Evolutionary conservation across 2,329 filamentous ascomycete genomes (phyloP).

Genomic region (Aspergillus intermedius): DNA sequence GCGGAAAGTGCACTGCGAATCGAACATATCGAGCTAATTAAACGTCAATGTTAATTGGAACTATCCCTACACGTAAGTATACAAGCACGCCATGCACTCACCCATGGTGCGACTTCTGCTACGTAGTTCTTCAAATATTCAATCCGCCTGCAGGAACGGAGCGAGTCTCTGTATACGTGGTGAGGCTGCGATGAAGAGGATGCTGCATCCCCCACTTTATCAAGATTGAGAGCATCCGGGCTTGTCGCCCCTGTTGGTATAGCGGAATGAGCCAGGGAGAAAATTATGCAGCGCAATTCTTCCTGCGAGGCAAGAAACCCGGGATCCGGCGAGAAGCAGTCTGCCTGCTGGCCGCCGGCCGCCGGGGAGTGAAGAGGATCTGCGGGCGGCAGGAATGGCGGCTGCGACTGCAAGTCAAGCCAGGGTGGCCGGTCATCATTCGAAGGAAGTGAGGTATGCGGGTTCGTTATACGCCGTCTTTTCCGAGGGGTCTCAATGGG

Average conservation of each 20-base stretch:
- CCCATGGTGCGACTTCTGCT: slow-evolving; percentile 49
- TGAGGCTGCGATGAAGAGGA: slow-evolving; percentile 17
- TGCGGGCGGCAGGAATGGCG: too few species aligned
- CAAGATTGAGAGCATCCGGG: slow-evolving; percentile 15
- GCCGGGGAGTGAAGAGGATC: too few species aligned
- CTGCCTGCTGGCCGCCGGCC: slow-evolving; percentile 18
- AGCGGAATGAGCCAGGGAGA: slow-evolving; percentile 40
- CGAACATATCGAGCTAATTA: slow-evolving; percentile 52
- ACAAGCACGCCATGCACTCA: slow-evolving; percentile 13
- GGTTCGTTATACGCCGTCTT: too few species aligned
- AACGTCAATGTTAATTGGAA: neutral
- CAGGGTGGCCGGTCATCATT: too few species aligned
- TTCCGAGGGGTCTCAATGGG: too few species aligned
- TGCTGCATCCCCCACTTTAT: neutral
- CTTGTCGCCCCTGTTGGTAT: slow-evolving; percentile 36
- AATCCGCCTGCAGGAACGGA: slow-evolving; percentile 19
- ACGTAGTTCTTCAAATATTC: slow-evolving; percentile 47
- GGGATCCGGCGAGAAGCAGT: slow-evolving; percentile 33
- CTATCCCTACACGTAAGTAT: neutral
- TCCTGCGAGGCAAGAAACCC: slow-evolving; percentile 42
- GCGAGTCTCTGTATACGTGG: slow-evolving; percentile 13
- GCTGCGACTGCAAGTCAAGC: too few species aligned
- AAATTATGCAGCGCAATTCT: slow-evolving; percentile 39
- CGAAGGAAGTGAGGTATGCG: too few species aligned
- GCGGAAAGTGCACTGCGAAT: slow-evolving; percentile 47